Evolutionary conservation across 129 eudicot genomes (phyloP), one percentile per base, ranked within the genome.

Genomic region (Arctium lappa): DNA sequence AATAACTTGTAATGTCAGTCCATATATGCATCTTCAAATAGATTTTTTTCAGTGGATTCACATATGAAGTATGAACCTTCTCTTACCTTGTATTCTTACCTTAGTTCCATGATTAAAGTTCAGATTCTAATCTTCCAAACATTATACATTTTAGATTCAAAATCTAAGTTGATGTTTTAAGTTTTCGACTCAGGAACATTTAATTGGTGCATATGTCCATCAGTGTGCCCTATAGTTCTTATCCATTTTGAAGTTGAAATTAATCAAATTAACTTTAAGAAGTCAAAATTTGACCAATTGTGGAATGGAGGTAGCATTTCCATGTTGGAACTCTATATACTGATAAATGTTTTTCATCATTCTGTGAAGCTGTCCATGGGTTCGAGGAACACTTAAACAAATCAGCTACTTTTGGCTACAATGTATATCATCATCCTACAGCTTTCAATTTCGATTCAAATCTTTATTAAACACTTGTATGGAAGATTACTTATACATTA

Each of bases 351-450:
- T 36, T 34, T 39, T 60, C 6, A 22, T 77, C 13, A 32, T 79
- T 27, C 15, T 33, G 42, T 0, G 18, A 18, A 84, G 87, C 46
- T 73, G 31, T 84, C 76, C 42, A 79, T 30, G 74, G 84, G 37
- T 65, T 79, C 7, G 93, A 84, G 74, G 90, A 80, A 72, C 40
- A 86, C 87, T 37, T 79, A 30, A 76, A 77, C 56, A 62, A 42
- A 16, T 81, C 92, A 69, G 65, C 80, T 86, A 62, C 77, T 80
- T 77, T 48, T 13, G 30, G 81, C 30, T 32, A 78, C 72, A 91
- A 85, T 93, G 97, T 93, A 81, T 37, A 27, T 65, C 68, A 75
- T 66, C 77, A 72, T 80, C 56, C 62, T 77, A 1, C 73, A 32
- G 3, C 15, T 37, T 27, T 79, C 73, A 66, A 9, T 70, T 48